phyloP scores from a whole-genome alignment of 176 grass and related monocot species.

The Poa pratensis region DNA sequence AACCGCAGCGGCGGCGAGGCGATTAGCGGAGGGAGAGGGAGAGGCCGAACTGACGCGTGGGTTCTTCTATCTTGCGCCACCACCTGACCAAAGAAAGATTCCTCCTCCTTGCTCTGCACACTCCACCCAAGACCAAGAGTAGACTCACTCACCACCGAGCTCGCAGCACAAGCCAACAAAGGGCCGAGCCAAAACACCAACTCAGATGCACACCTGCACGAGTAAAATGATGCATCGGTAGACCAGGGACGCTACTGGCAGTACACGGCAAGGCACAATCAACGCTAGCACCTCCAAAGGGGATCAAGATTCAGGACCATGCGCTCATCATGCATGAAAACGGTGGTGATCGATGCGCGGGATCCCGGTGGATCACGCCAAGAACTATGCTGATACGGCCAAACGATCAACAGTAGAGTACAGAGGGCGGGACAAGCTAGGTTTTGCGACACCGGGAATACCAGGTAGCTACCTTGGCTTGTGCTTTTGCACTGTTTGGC shows the following conservation, averaged over 20 bases:
- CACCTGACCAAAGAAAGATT: conserved; percentile 2
- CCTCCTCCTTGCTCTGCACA: neutral
- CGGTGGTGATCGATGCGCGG: too few relatives aligned
- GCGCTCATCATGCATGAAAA: neutral
- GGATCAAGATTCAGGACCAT: neutral
- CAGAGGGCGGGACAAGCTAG: neutral
- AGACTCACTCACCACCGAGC: conserved; percentile 8
- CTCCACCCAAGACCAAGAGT: conserved; percentile 12
- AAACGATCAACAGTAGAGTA: too few relatives aligned
- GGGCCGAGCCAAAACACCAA: conserved; percentile 20
- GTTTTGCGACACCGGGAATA: neutral
- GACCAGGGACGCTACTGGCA: neutral
- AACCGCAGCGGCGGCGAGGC: conserved; percentile 1
- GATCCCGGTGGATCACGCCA: too few relatives aligned
- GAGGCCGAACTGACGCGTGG: conserved; percentile 48
- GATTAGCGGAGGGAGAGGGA: neutral
- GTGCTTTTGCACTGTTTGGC: neutral
- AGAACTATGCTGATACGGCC: too few relatives aligned
- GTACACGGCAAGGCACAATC: conserved; percentile 21
- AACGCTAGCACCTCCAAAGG: conserved; percentile 1
- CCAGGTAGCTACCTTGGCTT: neutral
- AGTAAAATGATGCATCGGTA: conserved; percentile 1
- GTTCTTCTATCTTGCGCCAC: neutral
- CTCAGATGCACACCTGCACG: neutral
- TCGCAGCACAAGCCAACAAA: conserved; percentile 44